Base-by-base conservation (phyloP, 208 protist genomes). In the Trypanosoma rangeli region DNA sequence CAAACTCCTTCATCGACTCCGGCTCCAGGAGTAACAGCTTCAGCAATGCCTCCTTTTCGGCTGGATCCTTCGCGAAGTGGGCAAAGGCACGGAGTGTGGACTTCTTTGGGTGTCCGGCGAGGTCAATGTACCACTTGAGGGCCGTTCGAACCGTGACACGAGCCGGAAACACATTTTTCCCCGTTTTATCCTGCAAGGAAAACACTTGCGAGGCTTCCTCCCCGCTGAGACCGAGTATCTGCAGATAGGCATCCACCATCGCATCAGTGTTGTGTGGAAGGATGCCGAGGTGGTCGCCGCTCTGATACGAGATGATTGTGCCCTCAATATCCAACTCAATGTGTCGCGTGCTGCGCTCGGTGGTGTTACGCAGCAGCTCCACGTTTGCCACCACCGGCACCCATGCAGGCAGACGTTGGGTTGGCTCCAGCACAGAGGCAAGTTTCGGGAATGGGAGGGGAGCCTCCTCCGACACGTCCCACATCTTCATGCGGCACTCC, bases 231-330 rank as follows among this genome's bases (percentile, higher is more conserved):
- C 68, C 54, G 18, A 98, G 80, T 31, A 84, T 74, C 1, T 54
- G 44, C 16, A 96, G 59, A 72, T 94, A 95, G 18, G 84, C 73
- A 13, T 94, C 52, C 13, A 99, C 96, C 3, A 98, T 56, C 20
- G 64, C 73, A 46, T 92, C 82, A 12, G 83, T 53, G 80, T 99
- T 99, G 72, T 81, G 78, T n/a, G 97, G 88, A 59, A 94, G 89
- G 22, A 99, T 85, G 53, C 92, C 97, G 7, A 98, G 73, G 80
- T 99, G 97, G 78, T 99, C 97, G 24, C 97, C 97, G 15, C 94
- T 89, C 70, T 98, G 86, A 80, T 95, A 95, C 33, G 90, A 94
- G 48, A 97, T 94, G 68, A 94, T 93, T 10, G 89, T 93, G 52
- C 82, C 81, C 26, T 35, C 64, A 48, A 97, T 85, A 73, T 85